Evolutionary conservation across 768 basidiomycete genomes (phyloP).

Genomic region (Multifurca ochricompacta): DNA sequence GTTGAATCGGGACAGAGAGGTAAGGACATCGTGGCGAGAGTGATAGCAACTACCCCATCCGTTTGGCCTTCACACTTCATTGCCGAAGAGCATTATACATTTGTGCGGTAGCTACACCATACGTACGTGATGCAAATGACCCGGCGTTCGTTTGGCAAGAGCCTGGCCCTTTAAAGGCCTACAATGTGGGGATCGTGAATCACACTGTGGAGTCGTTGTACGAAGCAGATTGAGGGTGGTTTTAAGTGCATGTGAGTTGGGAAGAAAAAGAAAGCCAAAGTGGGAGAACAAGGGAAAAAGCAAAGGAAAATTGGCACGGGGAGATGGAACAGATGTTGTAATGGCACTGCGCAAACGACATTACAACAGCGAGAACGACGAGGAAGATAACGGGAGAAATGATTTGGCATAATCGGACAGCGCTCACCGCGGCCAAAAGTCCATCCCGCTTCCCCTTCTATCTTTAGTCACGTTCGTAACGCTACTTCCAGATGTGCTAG

Average conservation of each 20-base stretch:
- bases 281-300: constrained; percentile 2
- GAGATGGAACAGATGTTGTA: constrained; percentile 14
- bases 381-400: background rate
- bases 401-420: background rate
- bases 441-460: constrained; percentile 57
- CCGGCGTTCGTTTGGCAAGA: constrained; percentile 14
- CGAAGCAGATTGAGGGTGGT: background rate
- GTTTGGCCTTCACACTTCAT: constrained; percentile 3
- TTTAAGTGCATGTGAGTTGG: constrained; percentile 9
- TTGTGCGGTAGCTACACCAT: constrained; percentile 20
- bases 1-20: background rate
- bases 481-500: constrained; percentile 30
- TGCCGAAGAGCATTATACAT: constrained; percentile 22
- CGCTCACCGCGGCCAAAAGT: constrained; percentile 65
- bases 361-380: background rate
- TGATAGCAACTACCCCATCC: background rate
- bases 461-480: constrained; percentile 41
- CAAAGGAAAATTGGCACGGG: constrained; percentile 13
- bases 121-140: constrained; percentile 15
- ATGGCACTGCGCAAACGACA: background rate
- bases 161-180: background rate
- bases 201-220: constrained; percentile 9
- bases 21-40: too few relatives aligned
- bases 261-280: background rate
- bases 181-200: constrained; percentile 4